phyloP scores from a whole-genome alignment of 1,139 yeast species.

The Hansenula lynferdii region DNA sequence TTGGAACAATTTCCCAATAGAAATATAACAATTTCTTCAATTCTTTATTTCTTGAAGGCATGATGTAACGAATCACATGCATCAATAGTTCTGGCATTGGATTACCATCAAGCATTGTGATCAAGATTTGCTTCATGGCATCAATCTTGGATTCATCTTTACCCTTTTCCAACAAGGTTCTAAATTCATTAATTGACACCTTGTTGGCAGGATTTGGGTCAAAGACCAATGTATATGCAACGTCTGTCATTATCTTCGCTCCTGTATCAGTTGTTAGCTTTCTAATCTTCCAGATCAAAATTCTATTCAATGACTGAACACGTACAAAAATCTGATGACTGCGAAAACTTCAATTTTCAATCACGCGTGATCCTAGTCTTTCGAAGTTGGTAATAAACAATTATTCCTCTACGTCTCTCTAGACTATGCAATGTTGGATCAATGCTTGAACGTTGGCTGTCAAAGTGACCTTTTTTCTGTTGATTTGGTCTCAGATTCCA shows the following conservation, averaged over 20 bases:
- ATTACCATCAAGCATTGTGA: constrained; percentile 89
- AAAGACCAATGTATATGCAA: constrained; percentile 68
- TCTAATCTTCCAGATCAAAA: not conserved
- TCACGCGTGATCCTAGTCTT: not conserved
- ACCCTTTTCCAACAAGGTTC: constrained; percentile 79
- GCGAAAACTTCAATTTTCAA: not conserved
- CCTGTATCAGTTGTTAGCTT: not conserved
- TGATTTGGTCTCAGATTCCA: not conserved
- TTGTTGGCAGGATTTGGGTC: constrained; percentile 70
- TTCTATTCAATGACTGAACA: too few species aligned
- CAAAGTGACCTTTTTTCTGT: not conserved
- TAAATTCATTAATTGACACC: constrained; percentile 73
- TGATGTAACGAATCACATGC: constrained; percentile 95
- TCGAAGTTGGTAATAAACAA: too few species aligned
- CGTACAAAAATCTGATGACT: not conserved
- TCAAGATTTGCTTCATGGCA: constrained; percentile 84
- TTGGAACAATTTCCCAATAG: constrained; percentile 98
- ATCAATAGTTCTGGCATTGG: constrained; percentile 92
- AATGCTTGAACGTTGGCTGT: not conserved
- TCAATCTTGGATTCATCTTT: constrained; percentile 83
- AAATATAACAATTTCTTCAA: constrained; percentile 89
- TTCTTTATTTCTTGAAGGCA: constrained; percentile 92
- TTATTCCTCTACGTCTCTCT: too few species aligned
- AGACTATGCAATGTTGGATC: not conserved
- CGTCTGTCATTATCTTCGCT: constrained; percentile 14